Base-by-base conservation (phyloP, 768 basidiomycete genomes). In the Phallus indusiatus region DNA sequence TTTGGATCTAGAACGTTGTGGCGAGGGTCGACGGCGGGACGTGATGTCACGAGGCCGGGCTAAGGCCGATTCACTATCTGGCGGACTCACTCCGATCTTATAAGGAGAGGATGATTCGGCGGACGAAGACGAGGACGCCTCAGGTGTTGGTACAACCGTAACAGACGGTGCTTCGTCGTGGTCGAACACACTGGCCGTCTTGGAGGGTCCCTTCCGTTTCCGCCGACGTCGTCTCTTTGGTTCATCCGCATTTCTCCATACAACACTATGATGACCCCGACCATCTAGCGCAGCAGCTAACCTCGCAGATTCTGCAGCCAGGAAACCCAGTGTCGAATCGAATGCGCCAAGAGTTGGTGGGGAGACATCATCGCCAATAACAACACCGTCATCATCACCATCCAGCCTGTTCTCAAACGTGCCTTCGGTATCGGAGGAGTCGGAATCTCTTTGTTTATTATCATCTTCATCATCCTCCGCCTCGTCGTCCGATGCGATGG, bases 281-380 rank as follows among this genome's bases (percentile, higher is more conserved):
- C 20, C 54, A 35, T 55, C 54, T 16, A 47, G 33, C 47, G 72
- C 67, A 7, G 82, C 84, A 48, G 74, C 78, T 62, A 81, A 75
- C 61, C 77, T 76, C 36, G 80, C 81, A 56, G 86, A 76, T 67
- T 90, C 88, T 10, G 81, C 81, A 47, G 84, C 85, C 53, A 90
- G 76, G 61, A 89, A 91, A n/a, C 79, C 80, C 14, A 91, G 75
- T 0, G 85, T 86, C 60, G 83, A 82, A 60, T 86, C 86, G 16
- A 91, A 77, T 55, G 81, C 79, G 0, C 89, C 89, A 14, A 91
- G 71, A 2, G 85, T 88, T 0, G 89, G 88, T 50, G 80, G 76
- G 24, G 60, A 60, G 61, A 52, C 49, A 47, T 60, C 59, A 14
- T 42, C 60, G 42, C 61, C 65, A 14, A 35, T 60, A 42, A 58